phyloP scores from a whole-genome alignment of 345 rosid genomes.

The Sonneratia alba region DNA sequence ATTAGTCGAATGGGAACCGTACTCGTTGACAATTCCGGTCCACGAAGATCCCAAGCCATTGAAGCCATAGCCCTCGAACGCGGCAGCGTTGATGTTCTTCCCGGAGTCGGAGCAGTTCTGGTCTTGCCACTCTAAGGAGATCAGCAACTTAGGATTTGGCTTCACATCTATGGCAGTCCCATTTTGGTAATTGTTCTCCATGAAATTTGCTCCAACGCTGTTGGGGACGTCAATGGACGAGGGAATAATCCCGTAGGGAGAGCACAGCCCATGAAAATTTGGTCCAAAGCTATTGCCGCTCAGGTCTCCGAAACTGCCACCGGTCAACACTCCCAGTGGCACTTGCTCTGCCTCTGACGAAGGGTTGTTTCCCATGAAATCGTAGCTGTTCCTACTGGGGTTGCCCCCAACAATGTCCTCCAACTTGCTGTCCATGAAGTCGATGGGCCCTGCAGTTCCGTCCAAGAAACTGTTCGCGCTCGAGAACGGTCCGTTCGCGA shows the following conservation, averaged over 20 bases:
- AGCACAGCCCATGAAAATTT: slow-evolving; percentile 27
- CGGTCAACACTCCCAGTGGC: slow-evolving; percentile 9
- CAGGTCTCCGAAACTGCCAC: slow-evolving; percentile 11
- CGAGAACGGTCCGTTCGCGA: slow-evolving; percentile 14
- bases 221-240: background rate
- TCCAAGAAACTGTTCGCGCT: slow-evolving; percentile 3
- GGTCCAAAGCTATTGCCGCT: slow-evolving; percentile 14
- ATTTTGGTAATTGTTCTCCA: slow-evolving; percentile 28
- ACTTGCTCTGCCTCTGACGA: background rate
- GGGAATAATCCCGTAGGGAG: slow-evolving; percentile 29
- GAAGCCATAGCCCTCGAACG: slow-evolving; percentile 25
- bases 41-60: slow-evolving; percentile 47
- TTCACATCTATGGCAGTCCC: slow-evolving; percentile 40
- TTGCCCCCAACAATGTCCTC: slow-evolving; percentile 22
- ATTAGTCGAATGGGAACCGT: slow-evolving; percentile 38
- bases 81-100: slow-evolving; percentile 12
- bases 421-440: slow-evolving; percentile 16
- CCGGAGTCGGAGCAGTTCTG: slow-evolving; percentile 49
- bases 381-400: slow-evolving; percentile 29
- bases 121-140: slow-evolving; percentile 77
- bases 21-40: slow-evolving; percentile 41
- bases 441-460: slow-evolving; percentile 11
- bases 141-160: slow-evolving; percentile 49
- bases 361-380: slow-evolving; percentile 35
- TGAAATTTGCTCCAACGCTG: slow-evolving; percentile 29